Percentiles rank a stretch among this genome's conserved stretches.
Conservation (phyloP, 176 grass and related monocot species). For the Oryza rufipogon region DNA sequence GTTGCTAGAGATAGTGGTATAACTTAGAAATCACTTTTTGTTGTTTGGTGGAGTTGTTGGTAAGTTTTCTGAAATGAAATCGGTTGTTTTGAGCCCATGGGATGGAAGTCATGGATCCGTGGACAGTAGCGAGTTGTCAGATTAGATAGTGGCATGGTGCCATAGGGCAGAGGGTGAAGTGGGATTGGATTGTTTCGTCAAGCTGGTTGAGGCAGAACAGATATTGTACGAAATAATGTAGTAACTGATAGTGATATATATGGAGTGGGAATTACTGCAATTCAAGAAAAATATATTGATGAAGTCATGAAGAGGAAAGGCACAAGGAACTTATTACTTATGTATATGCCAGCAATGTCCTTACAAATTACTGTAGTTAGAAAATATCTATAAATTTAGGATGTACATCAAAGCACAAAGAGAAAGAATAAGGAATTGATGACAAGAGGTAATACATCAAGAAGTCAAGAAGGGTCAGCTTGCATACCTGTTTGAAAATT, state of each 20-base stretch:
- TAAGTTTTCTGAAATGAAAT: slow-evolving; percentile 9
- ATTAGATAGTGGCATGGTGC: neutral
- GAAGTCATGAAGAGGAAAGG: neutral
- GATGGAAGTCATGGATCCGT: neutral
- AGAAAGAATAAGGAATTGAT: too few species aligned
- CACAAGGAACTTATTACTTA: too few species aligned
- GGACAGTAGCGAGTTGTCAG: neutral
- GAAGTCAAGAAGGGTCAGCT: too few species aligned
- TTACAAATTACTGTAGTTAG: too few species aligned
- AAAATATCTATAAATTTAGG: too few species aligned
- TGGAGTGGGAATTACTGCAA: neutral
- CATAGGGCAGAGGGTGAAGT: neutral
- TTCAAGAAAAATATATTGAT: neutral
- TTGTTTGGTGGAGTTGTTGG: neutral
- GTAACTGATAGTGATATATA: neutral
- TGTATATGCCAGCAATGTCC: too few species aligned
- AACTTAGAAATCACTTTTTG: neutral
- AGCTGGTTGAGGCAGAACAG: too few species aligned
- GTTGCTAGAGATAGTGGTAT: too few species aligned
- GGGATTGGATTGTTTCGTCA: neutral
- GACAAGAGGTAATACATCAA: too few species aligned
- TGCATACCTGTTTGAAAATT: too few species aligned
- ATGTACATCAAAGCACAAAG: too few species aligned
- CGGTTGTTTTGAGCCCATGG: neutral
- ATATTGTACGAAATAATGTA: too few species aligned